Evolutionary conservation across 768 basidiomycete genomes (phyloP).

Genomic region (Russula emetica): DNA sequence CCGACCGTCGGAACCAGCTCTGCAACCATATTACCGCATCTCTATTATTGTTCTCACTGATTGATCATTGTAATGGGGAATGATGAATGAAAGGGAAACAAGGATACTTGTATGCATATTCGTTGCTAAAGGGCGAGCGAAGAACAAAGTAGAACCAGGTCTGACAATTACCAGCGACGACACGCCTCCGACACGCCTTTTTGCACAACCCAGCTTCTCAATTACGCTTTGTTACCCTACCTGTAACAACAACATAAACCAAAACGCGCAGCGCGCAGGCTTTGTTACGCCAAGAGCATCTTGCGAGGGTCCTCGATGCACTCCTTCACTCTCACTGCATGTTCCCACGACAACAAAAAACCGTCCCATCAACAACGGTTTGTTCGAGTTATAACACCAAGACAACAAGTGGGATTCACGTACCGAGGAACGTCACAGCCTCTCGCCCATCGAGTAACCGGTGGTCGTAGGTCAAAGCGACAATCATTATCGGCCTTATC

Average conservation of each 20-base stretch:
- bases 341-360: constrained; percentile 18
- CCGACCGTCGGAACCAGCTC: background rate
- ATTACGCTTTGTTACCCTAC: constrained; percentile 1
- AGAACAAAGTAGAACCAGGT: constrained; percentile 19
- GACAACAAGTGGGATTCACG: constrained; percentile 34
- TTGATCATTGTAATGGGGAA: background rate
- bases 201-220: background rate
- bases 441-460: constrained; percentile 93
- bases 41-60: constrained; percentile 1
- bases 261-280: background rate
- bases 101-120: constrained; percentile 1
- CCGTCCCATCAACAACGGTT: constrained; percentile 9
- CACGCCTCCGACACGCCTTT: constrained; percentile 14
- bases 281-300: constrained; percentile 36
- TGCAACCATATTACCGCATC: background rate
- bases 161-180: constrained; percentile 10
- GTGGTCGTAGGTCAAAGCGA: constrained; percentile 94
- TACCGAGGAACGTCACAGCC: constrained; percentile 95
- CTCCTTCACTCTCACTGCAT: constrained; percentile 47
- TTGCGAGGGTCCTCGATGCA: constrained; percentile 51
- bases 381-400: background rate
- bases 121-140: constrained; percentile 2
- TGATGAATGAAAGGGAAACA: constrained; percentile 4
- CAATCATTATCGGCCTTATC: constrained; percentile 94
- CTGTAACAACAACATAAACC: constrained; percentile 6